Evolutionary conservation across 2,329 filamentous ascomycete genomes (phyloP).

Genomic region (Colletotrichum navitas): DNA sequence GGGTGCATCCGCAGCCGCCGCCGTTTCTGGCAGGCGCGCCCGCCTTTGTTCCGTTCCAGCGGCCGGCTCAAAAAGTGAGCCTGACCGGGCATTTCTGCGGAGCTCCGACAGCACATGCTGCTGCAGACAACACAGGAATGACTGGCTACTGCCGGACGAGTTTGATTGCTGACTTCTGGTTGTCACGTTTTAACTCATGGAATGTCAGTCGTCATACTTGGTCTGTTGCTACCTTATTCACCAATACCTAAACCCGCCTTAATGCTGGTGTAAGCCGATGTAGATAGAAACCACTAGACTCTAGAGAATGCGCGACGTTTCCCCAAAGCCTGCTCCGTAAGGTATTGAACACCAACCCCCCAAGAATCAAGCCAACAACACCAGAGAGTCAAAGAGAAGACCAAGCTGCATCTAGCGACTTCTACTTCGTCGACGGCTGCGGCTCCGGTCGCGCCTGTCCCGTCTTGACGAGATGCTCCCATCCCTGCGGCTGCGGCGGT

Average conservation of each 20-base stretch:
- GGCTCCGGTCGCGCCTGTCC: slow-evolving; percentile 28
- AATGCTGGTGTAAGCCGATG: not conserved
- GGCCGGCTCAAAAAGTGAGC: no score
- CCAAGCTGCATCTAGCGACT: slow-evolving; percentile 28
- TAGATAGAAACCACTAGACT: not conserved
- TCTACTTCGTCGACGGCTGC: slow-evolving; percentile 32
- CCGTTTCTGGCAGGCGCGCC: not conserved
- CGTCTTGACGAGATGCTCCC: slow-evolving; percentile 29
- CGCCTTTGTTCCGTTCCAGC: no score
- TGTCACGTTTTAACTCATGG: not conserved
- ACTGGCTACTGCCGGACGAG: not conserved
- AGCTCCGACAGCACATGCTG: not conserved
- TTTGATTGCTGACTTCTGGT: not conserved
- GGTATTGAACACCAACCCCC: not conserved
- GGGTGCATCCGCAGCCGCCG: not conserved
- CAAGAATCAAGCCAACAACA: not conserved
- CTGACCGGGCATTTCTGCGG: no score
- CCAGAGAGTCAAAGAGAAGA: not conserved
- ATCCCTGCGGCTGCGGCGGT: slow-evolving; percentile 34
- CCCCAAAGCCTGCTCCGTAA: not conserved
- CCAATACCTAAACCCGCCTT: not conserved
- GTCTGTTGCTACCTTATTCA: not conserved
- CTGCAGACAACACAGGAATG: no score
- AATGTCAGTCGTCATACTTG: not conserved
- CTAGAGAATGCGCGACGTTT: not conserved